Evolutionary conservation across 371 early-diverging fungal species (phyloP).

Genomic region (Quaeritorhiza haematococci): DNA sequence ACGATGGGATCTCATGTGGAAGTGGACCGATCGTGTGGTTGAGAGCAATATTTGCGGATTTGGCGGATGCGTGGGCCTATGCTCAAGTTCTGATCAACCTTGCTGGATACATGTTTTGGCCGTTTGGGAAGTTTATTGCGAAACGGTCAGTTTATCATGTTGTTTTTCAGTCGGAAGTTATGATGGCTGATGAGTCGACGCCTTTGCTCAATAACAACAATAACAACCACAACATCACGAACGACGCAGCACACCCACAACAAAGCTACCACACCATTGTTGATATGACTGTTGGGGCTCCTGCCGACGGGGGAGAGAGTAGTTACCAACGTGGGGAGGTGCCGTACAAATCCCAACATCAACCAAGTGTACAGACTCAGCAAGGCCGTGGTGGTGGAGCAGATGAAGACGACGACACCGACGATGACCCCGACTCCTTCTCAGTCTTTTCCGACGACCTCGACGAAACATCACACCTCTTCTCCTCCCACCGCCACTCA

Average conservation of each 20-base stretch:
- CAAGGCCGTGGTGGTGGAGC: background rate
- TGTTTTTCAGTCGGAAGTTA: background rate
- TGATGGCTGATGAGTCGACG: background rate
- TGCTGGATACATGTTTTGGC: slow-evolving; percentile 78
- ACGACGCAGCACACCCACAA: slow-evolving; percentile 12
- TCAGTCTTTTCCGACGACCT: background rate
- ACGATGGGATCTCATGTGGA: too few relatives aligned
- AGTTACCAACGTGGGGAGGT: too few relatives aligned
- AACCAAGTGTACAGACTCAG: too few relatives aligned
- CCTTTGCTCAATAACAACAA: too few relatives aligned
- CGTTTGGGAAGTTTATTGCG: slow-evolving; percentile 87
- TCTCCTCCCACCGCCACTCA: slow-evolving; percentile 5
- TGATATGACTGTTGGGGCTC: too few relatives aligned
- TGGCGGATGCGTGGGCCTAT: background rate
- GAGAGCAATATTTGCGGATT: background rate
- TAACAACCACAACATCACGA: background rate
- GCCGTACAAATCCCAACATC: too few relatives aligned
- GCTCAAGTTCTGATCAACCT: slow-evolving; percentile 29
- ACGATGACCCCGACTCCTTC: background rate
- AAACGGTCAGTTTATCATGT: too few relatives aligned
- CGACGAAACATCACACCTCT: background rate
- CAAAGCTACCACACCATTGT: slow-evolving; percentile 2
- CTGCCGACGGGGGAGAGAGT: too few relatives aligned
- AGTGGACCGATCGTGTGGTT: too few relatives aligned
- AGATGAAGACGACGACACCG: background rate